A percentile compares a stretch with the other conserved stretches of the same genome.
Evolutionary conservation across 352 stramenopile genomes (phyloP).

Genomic region (Globisporangium recalcitrans): DNA sequence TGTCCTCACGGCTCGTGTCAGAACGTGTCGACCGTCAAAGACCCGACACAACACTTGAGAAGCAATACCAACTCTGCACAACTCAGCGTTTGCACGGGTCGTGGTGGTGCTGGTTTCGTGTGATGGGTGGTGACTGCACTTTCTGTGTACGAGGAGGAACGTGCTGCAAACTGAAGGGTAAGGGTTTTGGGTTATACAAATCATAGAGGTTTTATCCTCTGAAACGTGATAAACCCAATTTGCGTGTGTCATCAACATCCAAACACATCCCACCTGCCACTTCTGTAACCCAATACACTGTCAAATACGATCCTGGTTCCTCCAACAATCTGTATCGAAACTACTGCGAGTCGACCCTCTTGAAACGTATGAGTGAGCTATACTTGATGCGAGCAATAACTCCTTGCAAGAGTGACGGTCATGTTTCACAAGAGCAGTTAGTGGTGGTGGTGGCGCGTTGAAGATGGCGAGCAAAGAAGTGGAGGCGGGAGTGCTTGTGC

Average conservation of each 20-base stretch:
- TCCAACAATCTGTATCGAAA: background rate
- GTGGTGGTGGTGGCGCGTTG: constrained; percentile 13
- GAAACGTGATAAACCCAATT: background rate
- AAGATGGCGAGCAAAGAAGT: background rate
- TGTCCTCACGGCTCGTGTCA: background rate
- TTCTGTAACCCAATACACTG: background rate
- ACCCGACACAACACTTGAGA: background rate
- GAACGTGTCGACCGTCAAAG: background rate
- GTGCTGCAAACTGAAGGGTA: constrained; percentile 5
- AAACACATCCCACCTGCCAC: background rate
- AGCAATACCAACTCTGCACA: background rate
- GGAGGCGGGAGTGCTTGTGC: background rate
- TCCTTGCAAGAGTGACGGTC: constrained; percentile 5
- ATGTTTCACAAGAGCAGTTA: constrained; percentile 6
- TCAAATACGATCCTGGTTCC: background rate
- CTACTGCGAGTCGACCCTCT: background rate
- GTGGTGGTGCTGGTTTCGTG: background rate
- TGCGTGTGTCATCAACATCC: background rate
- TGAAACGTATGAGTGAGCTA: background rate
- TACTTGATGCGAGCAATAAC: background rate
- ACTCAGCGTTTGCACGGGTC: background rate
- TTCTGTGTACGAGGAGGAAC: constrained; percentile 13
- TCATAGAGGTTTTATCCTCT: background rate
- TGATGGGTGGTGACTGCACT: constrained; percentile 3
- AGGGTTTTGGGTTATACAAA: background rate